Evolutionary conservation across 257 asterid genomes (phyloP).

Genomic region (Verbena officinalis): DNA sequence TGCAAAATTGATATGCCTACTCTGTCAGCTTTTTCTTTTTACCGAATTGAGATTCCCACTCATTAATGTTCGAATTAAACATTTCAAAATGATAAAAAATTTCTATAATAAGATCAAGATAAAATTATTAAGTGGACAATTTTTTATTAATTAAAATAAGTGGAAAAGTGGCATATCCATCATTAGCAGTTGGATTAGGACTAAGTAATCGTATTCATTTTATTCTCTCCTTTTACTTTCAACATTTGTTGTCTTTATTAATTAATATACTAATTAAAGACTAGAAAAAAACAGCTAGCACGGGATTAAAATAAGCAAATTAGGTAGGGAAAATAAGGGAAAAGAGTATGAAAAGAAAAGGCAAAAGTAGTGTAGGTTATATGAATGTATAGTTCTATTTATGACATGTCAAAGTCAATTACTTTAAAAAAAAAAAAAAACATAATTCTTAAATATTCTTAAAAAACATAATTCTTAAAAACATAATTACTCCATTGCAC

Average conservation of each 20-base stretch:
- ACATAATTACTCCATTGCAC: too few species aligned
- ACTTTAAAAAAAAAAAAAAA: neutral
- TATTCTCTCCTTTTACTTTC: conserved; percentile 25
- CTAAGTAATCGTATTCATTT: conserved; percentile 23
- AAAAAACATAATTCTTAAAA: too few species aligned
- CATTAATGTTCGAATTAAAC: too few species aligned
- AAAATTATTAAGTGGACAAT: neutral
- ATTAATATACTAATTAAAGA: conserved; percentile 16
- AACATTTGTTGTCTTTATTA: conserved; percentile 21
- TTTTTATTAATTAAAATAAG: neutral
- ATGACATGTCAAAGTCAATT: conserved; percentile 10
- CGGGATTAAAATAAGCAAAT: conserved; percentile 1
- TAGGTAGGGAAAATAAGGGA: neutral
- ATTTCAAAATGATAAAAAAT: too few species aligned
- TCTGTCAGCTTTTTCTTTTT: too few species aligned
- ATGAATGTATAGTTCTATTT: neutral
- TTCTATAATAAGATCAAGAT: neutral
- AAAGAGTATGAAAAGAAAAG: neutral
- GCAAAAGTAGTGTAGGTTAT: neutral
- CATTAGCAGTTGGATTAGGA: conserved; percentile 30
- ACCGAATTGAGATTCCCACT: too few species aligned
- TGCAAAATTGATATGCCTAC: too few species aligned
- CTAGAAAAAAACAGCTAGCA: conserved; percentile 28
- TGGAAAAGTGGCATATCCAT: neutral
- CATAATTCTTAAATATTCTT: neutral